phyloP scores from a whole-genome alignment of 202 grass and related monocot genomes.

The Elaeis oleifera region DNA sequence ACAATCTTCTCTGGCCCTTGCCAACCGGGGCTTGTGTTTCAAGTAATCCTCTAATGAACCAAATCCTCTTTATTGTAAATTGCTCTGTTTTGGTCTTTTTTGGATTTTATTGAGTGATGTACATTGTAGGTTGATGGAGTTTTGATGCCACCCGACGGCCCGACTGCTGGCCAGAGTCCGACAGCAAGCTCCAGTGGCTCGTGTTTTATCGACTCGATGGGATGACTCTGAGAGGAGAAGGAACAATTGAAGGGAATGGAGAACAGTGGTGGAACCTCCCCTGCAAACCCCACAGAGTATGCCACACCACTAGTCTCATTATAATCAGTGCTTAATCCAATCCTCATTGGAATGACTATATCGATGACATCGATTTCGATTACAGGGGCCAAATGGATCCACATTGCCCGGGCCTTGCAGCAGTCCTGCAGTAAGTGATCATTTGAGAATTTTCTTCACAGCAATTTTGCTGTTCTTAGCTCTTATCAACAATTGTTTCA shows the following conservation, averaged over 20 bases:
- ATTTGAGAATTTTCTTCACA: background rate
- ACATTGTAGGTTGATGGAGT: slow-evolving; percentile 69
- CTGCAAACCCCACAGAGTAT: slow-evolving; percentile 94
- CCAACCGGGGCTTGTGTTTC: slow-evolving; percentile 66
- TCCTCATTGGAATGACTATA: no score
- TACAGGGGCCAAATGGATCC: slow-evolving; percentile 78
- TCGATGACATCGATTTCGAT: background rate
- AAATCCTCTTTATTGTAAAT: background rate
- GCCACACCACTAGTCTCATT: background rate
- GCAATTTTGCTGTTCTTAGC: background rate
- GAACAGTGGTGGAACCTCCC: slow-evolving; percentile 92
- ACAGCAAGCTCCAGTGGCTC: slow-evolving; percentile 81
- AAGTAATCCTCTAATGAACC: slow-evolving; percentile 28
- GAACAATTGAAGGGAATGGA: slow-evolving; percentile 91
- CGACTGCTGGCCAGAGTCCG: slow-evolving; percentile 57
- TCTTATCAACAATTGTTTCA: background rate
- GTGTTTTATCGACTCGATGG: slow-evolving; percentile 63
- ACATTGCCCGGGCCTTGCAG: slow-evolving; percentile 73
- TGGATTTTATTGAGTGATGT: background rate
- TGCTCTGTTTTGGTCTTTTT: background rate
- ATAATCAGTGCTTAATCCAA: no score
- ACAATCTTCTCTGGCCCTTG: slow-evolving; percentile 85
- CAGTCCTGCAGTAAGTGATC: slow-evolving; percentile 59
- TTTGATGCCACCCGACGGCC: slow-evolving; percentile 67
- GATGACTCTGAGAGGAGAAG: slow-evolving; percentile 50